Evolutionary conservation across 768 basidiomycete species (phyloP), one percentile per base, ranked within the genome.

Genomic region (Tulasnella sp.): DNA sequence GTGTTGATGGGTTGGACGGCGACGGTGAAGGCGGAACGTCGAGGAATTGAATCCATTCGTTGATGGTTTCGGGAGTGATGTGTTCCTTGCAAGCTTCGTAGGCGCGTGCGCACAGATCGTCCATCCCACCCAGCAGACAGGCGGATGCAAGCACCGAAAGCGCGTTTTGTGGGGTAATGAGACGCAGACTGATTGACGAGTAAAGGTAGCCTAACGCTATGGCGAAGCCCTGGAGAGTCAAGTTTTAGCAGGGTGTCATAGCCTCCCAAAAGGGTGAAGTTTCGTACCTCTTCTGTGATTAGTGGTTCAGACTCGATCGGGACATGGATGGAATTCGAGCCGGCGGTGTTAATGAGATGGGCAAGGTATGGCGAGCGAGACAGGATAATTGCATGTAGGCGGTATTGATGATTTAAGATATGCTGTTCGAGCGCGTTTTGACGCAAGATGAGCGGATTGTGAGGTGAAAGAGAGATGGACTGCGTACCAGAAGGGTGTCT

Each of bases 321-420:
- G 70, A 94, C 86, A 78, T 89, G 89, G 76, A 95, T 86, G 70
- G 86, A 83, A 83, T 81, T 81, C 37, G 78, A 80, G 87, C 88
- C 29, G 63, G 89, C 88, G 65, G 90, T 91, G 71, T 89, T 90
- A 89, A 96, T 92, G 75, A 93, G 84, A 79, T 94, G 92, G 44
- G 90, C 91, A 77, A 95, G 86, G 81, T 88, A 91, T 41, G 94
- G 93, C 37, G 93, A 94, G 69, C 90, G 89, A 74, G 92, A 91
- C 74, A 95, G 84, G 75, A 95, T 89, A 80, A 95, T 90, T 75
- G 89, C 87, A 81, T 94, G 91, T 40, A 93, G 86, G 70, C 87
- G 86, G 80, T 92, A 93, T 41, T 72, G 72, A 64, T 74, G 76
- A 52, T 69, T 76, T 26, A 72, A 62, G 14, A 75, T 66, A 62